Conservation (phyloP, 2,329 filamentous ascomycete genomes). For the Cladorrhinum sp. region DNA sequence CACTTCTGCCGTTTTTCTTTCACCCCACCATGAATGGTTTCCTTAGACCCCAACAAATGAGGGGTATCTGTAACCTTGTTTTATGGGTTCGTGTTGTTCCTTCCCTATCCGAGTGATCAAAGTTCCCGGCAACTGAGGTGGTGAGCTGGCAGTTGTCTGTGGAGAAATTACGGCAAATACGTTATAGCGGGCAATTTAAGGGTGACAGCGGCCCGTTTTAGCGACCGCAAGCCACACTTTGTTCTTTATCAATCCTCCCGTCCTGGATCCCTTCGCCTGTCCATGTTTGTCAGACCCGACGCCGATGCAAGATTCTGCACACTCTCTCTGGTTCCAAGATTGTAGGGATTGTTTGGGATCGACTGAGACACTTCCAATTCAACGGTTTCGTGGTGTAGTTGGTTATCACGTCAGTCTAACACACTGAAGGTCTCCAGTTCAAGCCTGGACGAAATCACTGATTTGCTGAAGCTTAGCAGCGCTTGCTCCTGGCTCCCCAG, state of each 20-base stretch:
- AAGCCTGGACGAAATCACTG: not conserved
- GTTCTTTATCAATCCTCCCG: not conserved
- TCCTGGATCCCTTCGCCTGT: not conserved
- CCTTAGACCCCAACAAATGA: not conserved
- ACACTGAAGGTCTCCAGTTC: not conserved
- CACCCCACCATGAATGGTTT: not conserved
- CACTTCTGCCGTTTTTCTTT: not conserved
- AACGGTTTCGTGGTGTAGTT: slow-evolving; percentile 2
- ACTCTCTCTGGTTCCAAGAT: not conserved
- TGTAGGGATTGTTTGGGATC: too few relatives aligned
- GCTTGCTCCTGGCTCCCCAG: too few relatives aligned
- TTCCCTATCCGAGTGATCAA: too few relatives aligned
- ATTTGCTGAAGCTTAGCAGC: too few relatives aligned
- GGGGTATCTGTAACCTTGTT: not conserved
- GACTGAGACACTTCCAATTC: not conserved
- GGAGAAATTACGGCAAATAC: not conserved
- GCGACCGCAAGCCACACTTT: not conserved
- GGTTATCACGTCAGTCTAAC: not conserved
- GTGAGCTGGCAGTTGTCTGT: not conserved
- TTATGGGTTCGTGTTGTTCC: not conserved
- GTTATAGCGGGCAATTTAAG: not conserved
- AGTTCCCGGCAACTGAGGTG: not conserved
- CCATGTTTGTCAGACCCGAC: not conserved
- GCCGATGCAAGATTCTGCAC: not conserved
- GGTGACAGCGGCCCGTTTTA: not conserved